These are phyloP conservation scores for Clonostachys rhizophaga DNA, from an alignment of 2,329 filamentous ascomycete species.

Conservation along the genomic window DNA sequence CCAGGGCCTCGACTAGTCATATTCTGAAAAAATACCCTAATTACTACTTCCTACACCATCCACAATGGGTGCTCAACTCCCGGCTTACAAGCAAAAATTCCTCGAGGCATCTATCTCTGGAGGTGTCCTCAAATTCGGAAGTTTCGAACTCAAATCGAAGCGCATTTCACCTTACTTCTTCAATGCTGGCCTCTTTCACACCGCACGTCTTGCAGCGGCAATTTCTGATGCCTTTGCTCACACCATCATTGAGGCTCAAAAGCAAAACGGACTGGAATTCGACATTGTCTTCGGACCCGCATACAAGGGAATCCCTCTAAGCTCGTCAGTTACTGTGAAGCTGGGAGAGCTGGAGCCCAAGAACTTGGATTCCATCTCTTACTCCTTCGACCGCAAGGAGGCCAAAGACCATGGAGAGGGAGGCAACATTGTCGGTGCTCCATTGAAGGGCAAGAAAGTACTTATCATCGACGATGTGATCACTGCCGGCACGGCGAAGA, in stretches of 20 bases:
- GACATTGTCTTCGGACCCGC: conserved; percentile 92
- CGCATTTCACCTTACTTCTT: conserved; percentile 95
- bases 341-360: conserved; percentile 64
- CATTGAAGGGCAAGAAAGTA: conserved; percentile 77
- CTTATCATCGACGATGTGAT: conserved; percentile 96
- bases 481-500: conserved; percentile 89
- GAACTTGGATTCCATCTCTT: conserved; percentile 67
- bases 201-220: conserved; percentile 69
- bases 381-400: conserved; percentile 94
- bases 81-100: conserved; percentile 68
- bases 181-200: conserved; percentile 90
- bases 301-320: conserved; percentile 96
- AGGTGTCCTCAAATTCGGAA: conserved; percentile 74
- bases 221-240: conserved; percentile 79
- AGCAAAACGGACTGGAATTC: conserved; percentile 47
- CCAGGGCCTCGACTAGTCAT: too few species aligned
- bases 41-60: background rate
- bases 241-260: conserved; percentile 47
- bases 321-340: conserved; percentile 70
- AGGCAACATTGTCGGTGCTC: conserved; percentile 84
- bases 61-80: conserved; percentile 39
- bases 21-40: too few species aligned
- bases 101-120: conserved; percentile 64
- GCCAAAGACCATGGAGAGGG: conserved; percentile 95
- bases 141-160: conserved; percentile 87